Conservation (phyloP, 805 yeast species). For the Cyberlindnera veronae region DNA sequence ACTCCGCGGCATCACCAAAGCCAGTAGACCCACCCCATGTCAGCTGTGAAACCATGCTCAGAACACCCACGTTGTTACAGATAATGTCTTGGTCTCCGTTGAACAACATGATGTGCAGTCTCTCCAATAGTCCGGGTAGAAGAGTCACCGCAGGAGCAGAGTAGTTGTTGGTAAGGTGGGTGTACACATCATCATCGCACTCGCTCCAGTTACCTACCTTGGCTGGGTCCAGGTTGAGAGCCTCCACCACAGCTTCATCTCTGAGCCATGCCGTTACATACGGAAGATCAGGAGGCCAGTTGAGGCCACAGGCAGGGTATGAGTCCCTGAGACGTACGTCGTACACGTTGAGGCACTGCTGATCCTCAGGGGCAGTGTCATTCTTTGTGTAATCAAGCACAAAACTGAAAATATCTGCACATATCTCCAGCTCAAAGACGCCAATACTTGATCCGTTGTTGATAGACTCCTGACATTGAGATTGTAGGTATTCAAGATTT, state of each 20-base stretch:
- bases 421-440: not conserved
- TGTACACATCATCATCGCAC: conserved; percentile 61
- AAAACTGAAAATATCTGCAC: not conserved
- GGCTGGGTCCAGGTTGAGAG: conserved; percentile 49
- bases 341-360: conserved; percentile 76
- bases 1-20: conserved; percentile 23
- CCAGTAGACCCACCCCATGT: conserved; percentile 55
- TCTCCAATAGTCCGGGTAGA: conserved; percentile 57
- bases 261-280: conserved; percentile 51
- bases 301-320: conserved; percentile 83
- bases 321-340: conserved; percentile 66
- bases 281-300: conserved; percentile 76
- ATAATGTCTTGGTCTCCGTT: conserved; percentile 87
- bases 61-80: conserved; percentile 78
- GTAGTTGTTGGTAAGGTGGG: conserved; percentile 43
- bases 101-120: conserved; percentile 63
- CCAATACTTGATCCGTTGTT: not conserved
- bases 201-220: conserved; percentile 82
- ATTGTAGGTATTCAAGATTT: conserved; percentile 1
- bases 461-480: not conserved
- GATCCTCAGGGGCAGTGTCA: conserved; percentile 29
- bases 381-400: conserved; percentile 3
- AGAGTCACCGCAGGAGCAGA: conserved; percentile 59
- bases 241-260: conserved; percentile 41
- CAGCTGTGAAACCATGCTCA: conserved; percentile 56